Conservation (phyloP, 2,329 filamentous ascomycete species). For the Epichloe gansuensis region DNA sequence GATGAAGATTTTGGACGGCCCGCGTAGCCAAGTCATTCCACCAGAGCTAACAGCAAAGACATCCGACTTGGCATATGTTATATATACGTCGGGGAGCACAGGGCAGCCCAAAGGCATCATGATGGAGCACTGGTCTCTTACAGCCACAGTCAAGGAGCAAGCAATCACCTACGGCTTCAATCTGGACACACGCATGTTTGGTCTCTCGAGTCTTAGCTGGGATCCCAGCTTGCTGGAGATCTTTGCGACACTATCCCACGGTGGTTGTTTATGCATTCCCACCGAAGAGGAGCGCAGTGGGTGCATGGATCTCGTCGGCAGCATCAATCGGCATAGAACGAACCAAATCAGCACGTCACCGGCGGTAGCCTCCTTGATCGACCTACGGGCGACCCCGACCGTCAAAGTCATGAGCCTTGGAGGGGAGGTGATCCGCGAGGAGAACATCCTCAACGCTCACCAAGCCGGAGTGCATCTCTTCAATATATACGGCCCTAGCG, state of each 20-base stretch:
- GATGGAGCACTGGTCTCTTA: conserved; percentile 9
- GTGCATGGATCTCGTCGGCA: background rate
- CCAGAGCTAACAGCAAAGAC: background rate
- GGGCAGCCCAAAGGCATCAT: conserved; percentile 13
- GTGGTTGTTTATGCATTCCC: background rate
- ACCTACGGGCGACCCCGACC: background rate
- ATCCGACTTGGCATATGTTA: conserved; percentile 8
- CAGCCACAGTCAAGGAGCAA: background rate
- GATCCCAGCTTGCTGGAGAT: background rate
- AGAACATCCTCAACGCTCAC: conserved; percentile 1
- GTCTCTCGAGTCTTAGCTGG: background rate
- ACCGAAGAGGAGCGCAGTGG: background rate
- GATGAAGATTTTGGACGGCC: background rate
- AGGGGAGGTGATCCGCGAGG: background rate
- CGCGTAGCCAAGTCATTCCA: background rate
- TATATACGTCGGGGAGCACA: conserved; percentile 14
- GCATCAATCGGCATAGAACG: background rate
- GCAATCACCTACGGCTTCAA: conserved; percentile 4
- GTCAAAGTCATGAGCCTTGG: background rate
- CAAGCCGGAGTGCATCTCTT: background rate
- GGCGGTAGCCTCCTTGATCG: background rate
- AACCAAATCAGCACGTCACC: background rate
- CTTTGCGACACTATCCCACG: background rate
- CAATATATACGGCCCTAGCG: background rate
- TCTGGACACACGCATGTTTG: background rate